phyloP scores from a whole-genome alignment of 495 filamentous ascomycete species.

The Penicillium longicatenatum region DNA sequence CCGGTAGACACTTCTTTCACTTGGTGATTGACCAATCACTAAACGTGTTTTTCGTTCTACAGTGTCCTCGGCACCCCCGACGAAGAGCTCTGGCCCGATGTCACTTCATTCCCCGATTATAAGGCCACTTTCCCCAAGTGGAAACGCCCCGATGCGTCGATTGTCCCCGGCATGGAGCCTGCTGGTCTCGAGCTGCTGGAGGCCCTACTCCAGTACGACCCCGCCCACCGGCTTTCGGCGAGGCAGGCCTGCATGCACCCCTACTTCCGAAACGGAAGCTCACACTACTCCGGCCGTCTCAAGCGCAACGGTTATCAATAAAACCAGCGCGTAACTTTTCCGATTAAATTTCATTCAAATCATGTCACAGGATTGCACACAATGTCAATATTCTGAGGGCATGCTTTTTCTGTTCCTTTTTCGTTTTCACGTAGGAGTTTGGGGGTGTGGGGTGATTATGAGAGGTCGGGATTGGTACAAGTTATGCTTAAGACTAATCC shows the following conservation, averaged over 20 bases:
- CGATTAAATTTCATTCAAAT: no score
- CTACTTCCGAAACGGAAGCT: conserved; percentile 79
- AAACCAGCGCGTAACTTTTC: no score
- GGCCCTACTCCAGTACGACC: conserved; percentile 88
- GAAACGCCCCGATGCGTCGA: conserved; percentile 65
- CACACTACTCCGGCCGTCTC: conserved; percentile 50
- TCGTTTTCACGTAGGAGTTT: no score
- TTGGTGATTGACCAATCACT: no score
- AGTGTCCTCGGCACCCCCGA: conserved; percentile 90
- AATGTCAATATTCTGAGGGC: no score
- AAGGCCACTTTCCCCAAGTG: conserved; percentile 97
- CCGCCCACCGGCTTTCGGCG: conserved; percentile 87
- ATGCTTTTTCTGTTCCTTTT: no score
- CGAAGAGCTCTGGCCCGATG: conserved; percentile 89
- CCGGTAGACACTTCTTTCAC: conserved; percentile 55
- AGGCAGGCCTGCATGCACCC: conserved; percentile 93
- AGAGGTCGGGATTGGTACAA: no score
- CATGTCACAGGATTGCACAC: no score
- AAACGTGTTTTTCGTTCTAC: not conserved
- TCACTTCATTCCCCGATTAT: conserved; percentile 97
- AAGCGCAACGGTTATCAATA: conserved; percentile 32
- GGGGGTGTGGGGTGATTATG: no score
- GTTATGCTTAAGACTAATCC: no score
- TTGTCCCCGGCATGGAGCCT: conserved; percentile 68
- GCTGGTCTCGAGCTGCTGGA: conserved; percentile 86